Percentiles rank a stretch among this genome's conserved stretches.
These are phyloP conservation scores for Salix udensis DNA, from an alignment of 345 rosid genomes.

Conservation along the genomic window DNA sequence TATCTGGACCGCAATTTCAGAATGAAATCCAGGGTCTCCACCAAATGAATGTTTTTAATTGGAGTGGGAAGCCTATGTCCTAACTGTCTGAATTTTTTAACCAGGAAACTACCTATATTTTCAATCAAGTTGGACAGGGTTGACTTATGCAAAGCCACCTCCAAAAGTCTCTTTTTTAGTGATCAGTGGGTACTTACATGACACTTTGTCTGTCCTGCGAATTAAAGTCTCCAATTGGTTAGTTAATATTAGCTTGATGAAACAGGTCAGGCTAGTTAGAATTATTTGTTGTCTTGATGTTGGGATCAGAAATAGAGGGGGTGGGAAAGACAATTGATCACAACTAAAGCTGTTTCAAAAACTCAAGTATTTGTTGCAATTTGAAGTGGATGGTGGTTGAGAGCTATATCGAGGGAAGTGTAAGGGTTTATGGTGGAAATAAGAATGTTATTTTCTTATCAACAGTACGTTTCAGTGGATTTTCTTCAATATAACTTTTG, in stretches of 20 bases:
- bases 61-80: neutral
- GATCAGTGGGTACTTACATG: neutral
- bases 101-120: neutral
- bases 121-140: neutral
- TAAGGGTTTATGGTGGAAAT: neutral
- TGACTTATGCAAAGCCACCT: neutral
- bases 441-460: neutral
- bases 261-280: neutral
- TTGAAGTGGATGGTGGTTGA: neutral
- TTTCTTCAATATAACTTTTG: neutral
- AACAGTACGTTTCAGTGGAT: neutral
- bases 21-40: neutral
- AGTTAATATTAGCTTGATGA: no score
- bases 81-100: neutral
- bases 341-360: no score
- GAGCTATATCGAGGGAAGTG: neutral
- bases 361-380: neutral
- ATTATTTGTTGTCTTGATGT: neutral
- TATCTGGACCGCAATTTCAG: neutral
- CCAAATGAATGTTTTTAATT: no score
- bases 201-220: no score
- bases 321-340: neutral
- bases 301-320: neutral
- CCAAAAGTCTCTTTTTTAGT: neutral
- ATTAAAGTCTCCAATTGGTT: no score